A percentile compares a stretch with the other conserved stretches of the same genome.
Evolutionary conservation across 1,284 basidiomycete species (phyloP).

Genomic region (Tylopilus orsonianus): DNA sequence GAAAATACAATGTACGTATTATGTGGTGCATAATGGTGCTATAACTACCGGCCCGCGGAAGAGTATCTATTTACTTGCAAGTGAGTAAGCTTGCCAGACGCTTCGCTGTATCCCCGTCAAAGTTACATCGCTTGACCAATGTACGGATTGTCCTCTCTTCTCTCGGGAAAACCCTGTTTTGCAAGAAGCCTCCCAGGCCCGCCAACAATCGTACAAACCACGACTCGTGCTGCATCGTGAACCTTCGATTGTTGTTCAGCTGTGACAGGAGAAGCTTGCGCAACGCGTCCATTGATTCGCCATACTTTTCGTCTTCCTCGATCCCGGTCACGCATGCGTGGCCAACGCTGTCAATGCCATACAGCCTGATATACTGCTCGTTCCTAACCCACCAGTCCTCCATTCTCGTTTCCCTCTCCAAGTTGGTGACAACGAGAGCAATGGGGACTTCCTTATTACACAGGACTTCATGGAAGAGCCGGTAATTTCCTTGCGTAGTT

Average conservation of each 20-base stretch:
- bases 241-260: slow-evolving; percentile 15
- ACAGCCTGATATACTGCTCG: slow-evolving; percentile 27
- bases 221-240: slow-evolving; percentile 27
- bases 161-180: slow-evolving; percentile 23
- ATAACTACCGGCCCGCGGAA: background rate
- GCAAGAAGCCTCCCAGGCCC: slow-evolving; percentile 23
- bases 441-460: slow-evolving; percentile 39
- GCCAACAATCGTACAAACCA: slow-evolving; percentile 26
- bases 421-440: slow-evolving; percentile 39
- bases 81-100: slow-evolving; percentile 17
- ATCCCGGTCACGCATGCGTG: slow-evolving; percentile 42
- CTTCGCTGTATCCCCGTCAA: slow-evolving; percentile 32
- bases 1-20: background rate
- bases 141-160: slow-evolving; percentile 28
- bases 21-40: too few relatives aligned
- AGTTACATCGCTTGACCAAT: slow-evolving; percentile 28
- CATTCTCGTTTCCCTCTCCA: slow-evolving; percentile 39
- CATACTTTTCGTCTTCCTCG: slow-evolving; percentile 30
- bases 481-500: slow-evolving; percentile 37
- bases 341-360: slow-evolving; percentile 33
- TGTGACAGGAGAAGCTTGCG: slow-evolving; percentile 20
- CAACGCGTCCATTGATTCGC: slow-evolving; percentile 20
- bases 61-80: background rate
- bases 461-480: slow-evolving; percentile 36
- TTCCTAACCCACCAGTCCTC: slow-evolving; percentile 42